A percentile compares a stretch with the other conserved stretches of the same genome.
Conservation (phyloP, 176 grass and related monocot genomes). For the Otatea glauca region DNA sequence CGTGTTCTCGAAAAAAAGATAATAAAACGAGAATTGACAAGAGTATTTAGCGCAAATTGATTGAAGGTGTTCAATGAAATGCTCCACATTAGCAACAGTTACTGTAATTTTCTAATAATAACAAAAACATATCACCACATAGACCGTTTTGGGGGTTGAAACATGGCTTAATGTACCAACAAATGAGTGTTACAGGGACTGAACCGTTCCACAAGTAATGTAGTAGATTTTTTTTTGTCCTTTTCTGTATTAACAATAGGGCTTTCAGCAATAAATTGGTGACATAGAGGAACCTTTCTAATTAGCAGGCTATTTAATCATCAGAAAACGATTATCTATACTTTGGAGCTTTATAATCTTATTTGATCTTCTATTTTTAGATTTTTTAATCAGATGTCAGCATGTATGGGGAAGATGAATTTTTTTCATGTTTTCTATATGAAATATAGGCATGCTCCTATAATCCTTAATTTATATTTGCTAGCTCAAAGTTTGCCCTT, state of each 20-base stretch:
- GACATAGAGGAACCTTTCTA: not conserved
- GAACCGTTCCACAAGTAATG: not conserved
- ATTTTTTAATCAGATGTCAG: not conserved
- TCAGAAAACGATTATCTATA: not conserved
- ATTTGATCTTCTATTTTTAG: not conserved
- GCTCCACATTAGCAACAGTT: not conserved
- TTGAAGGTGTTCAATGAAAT: constrained; percentile 25
- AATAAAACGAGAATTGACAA: not conserved
- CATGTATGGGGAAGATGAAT: not conserved
- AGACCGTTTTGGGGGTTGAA: not conserved
- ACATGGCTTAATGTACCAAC: not conserved
- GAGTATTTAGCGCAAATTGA: not conserved
- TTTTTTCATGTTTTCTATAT: not conserved
- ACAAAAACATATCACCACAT: not conserved
- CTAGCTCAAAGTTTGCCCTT: not conserved
- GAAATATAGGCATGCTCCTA: not conserved
- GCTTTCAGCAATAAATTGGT: not conserved
- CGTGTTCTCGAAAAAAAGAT: not conserved
- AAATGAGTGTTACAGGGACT: not conserved
- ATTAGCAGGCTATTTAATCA: not conserved
- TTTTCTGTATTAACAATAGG: not conserved
- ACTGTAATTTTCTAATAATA: not conserved
- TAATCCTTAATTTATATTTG: not conserved
- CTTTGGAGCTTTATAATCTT: not conserved
- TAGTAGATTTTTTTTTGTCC: not conserved